Conservation (phyloP, 2,329 filamentous ascomycete species). For the Alternaria brassicicola region DNA sequence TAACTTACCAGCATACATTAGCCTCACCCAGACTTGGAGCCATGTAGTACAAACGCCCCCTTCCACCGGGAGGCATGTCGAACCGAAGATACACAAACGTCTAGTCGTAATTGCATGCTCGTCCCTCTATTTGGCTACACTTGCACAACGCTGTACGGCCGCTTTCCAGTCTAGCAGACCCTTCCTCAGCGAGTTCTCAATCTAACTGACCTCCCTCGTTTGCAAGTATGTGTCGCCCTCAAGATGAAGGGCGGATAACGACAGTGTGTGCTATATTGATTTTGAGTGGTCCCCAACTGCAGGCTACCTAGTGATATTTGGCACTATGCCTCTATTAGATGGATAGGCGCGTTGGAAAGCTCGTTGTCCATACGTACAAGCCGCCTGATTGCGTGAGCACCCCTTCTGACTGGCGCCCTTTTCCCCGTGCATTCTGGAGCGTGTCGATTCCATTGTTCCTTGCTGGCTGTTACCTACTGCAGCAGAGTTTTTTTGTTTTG, state of each 20-base stretch:
- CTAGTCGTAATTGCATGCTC: slow-evolving; percentile 25
- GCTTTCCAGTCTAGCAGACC: slow-evolving; percentile 13
- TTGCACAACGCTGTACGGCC: slow-evolving; percentile 29
- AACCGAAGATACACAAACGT: slow-evolving; percentile 18
- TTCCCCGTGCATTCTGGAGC: not conserved
- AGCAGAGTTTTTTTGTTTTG: too few relatives aligned
- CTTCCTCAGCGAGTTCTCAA: slow-evolving; percentile 16
- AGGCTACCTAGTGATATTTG: slow-evolving; percentile 3
- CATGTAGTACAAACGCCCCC: slow-evolving; percentile 16
- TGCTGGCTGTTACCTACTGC: not conserved
- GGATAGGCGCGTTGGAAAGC: not conserved
- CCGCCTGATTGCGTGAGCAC: slow-evolving; percentile 3
- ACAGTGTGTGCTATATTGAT: slow-evolving; percentile 16
- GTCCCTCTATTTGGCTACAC: slow-evolving; percentile 3
- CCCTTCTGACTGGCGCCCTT: not conserved
- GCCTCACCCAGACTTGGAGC: not conserved
- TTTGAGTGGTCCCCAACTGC: slow-evolving; percentile 17
- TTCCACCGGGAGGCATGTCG: slow-evolving; percentile 8
- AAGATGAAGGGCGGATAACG: slow-evolving; percentile 22
- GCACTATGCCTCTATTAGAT: slow-evolving; percentile 19
- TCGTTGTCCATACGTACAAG: slow-evolving; percentile 11
- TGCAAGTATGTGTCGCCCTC: slow-evolving; percentile 12
- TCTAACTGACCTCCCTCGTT: slow-evolving; percentile 17
- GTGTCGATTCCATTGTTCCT: not conserved
- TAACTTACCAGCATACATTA: not conserved